Base-by-base conservation (phyloP, 106 monocot species). In the Hemerocallis citrina region DNA sequence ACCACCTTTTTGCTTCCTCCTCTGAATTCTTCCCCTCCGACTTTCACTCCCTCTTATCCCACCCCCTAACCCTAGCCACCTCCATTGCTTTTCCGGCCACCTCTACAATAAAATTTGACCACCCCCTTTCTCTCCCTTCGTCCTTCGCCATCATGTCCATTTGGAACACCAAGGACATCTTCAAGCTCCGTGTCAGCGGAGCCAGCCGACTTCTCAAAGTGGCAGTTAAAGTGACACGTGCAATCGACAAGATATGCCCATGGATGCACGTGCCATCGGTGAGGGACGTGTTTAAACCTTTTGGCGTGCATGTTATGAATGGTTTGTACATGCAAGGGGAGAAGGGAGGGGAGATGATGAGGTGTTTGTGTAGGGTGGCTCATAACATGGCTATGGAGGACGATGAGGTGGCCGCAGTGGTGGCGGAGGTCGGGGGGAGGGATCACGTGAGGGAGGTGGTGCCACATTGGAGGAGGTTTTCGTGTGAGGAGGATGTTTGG, bases 1-100 rank as follows among this genome's bases (percentile, higher is more conserved):
- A 89, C 62, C 30, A 28, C 46, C 47, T 43, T 17, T 44, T 77
- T 51, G 62, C 77, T 63, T 45, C 69, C 14, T 15, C 9, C 25
- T 38, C 67, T 7, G 67, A 68, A 10, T 68, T 68, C 52, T 57
- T 68, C 54, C 67, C 67, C 32, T 34, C 33, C 45, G 57, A 67
- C 43, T 32, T 68, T 22, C 30, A 31, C 32, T 30, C 56, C 17
- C 43, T 68, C 9, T 45, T 68, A 4, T 6, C 31, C 17, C 40
- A 45, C 45, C 41, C 41, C 5, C 31, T 33, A 12, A 44, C 43
- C 33, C 42, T 56, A 16, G 67, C 57, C 41, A 68, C 67, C 10
- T 68, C 12, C 33, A 17, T 57, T 43, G 55, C 67, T 12, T 8
- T 38, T 39, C 66, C 21, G 33, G 8, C 19, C 85, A 38, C 5